Conservation (phyloP, 441 rosid genomes). For the Populus hybrid region DNA sequence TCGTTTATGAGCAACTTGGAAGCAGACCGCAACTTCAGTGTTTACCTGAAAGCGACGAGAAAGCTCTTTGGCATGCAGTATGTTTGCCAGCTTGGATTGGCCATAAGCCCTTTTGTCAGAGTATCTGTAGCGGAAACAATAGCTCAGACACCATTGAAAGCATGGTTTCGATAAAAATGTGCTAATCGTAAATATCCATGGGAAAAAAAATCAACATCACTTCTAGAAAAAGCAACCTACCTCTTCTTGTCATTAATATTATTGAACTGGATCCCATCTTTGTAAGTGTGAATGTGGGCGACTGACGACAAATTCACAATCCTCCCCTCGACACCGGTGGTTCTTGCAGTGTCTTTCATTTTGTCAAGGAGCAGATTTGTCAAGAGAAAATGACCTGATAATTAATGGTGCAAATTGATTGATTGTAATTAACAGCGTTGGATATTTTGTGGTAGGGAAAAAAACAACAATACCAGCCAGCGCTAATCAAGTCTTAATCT, state of each 20-base stretch:
- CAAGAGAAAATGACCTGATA: constrained; percentile 83
- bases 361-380: constrained; percentile 78
- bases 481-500: no score
- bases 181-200: background rate
- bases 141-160: background rate
- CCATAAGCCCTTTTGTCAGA: constrained; percentile 86
- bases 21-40: background rate
- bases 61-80: constrained; percentile 80
- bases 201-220: background rate
- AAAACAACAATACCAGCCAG: no score
- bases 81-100: constrained; percentile 83
- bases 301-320: constrained; percentile 85
- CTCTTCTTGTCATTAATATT: constrained; percentile 39
- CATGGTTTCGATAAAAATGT: background rate
- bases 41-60: constrained; percentile 70
- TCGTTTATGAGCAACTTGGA: background rate
- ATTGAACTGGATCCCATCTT: constrained; percentile 56
- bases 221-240: constrained; percentile 21
- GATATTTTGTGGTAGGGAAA: no score
- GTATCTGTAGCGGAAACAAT: constrained; percentile 40
- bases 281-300: constrained; percentile 68
- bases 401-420: background rate
- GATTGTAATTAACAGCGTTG: background rate
- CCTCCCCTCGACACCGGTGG: constrained; percentile 68
- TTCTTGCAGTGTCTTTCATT: constrained; percentile 64